Evolutionary conservation across 352 stramenopile genomes (phyloP), one percentile per base, ranked within the genome.

Genomic region (Blastocystis sp.): DNA sequence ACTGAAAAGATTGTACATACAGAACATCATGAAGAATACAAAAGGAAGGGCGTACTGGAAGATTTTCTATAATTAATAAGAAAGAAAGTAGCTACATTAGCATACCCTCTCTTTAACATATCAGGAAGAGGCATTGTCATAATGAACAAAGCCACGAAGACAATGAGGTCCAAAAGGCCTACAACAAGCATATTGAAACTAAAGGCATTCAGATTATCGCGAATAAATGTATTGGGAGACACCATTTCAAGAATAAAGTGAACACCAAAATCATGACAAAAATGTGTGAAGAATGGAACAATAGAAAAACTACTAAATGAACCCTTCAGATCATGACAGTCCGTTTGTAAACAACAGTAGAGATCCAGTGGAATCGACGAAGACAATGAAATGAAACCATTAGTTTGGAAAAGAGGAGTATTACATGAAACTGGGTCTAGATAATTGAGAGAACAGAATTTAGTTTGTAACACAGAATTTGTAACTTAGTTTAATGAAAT

Each of bases 21-120:
- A 83, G 35, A 83, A 83, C 71, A 83, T 59, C 71, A 83, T 83
- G 35, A 83, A 83, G 71, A 83, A 65, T 35, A 59, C 11, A 65
- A 66, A 66, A 3, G 27, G n/a, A 35, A 57, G 43, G 9, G 51
- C 37, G 6, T 29, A 27, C 42, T 63, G 27, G 51, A 52, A 43
- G 46, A 83, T 43, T 21, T 37, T 52, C 71, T 83, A 83, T 14
- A 66, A 37, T 32, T 39, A 24, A 49, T 67, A 1, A 24, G 19
- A 27, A 66, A 11, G 1, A 56, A 46, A 14, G n/a, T 35, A n/a
- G 39, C 1, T 27, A 83, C 51, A 29, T 43, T 39, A 83, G 71
- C 71, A 49, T 32, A 67, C 19, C 46, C 51, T 21, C 51, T 29
- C 58, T 63, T 83, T 11, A 83, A 52, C 46, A 83, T 65, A 35